Base-by-base conservation (phyloP, 164 flowering plant species). In the Vitis riparia region DNA sequence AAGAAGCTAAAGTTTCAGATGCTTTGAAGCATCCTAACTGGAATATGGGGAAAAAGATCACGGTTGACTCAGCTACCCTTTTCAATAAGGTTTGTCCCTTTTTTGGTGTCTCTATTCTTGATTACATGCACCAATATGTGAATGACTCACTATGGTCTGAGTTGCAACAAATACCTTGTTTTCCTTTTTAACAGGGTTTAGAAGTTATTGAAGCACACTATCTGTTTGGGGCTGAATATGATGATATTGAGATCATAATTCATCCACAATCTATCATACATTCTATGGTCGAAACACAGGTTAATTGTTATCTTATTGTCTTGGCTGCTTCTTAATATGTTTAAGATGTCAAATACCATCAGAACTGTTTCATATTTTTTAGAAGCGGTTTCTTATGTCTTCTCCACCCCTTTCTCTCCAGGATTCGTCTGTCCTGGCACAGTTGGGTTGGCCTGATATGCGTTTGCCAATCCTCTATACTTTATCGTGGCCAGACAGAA, bases 141-240 rank as follows among this genome's bases (percentile, higher is more conserved):
- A 71, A 58, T 32, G 12, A 30, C 60, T 67, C 11, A 30, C 55
- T 17, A 17, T 53, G 13, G 47, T 56, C 67, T 11, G 51, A 51
- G 23, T 23, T 56, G 15, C 14, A 51, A 29, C 49, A 13, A 68
- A 15, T 32, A 52, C 16, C 14, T 65, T 50, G 30, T 15, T 30
- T 76, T 49, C 72, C 62, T 53, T 63, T 63, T 66, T 71, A 27
- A 73, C 86, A 95, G 99, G 99, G 98, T 65, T 78, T 93, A 51
- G 99, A 95, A 87, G 99, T 95, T 62, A 95, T 95, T 73, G 99
- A 95, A 85, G 99, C 99, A 11, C 99, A 95, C 74, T 95, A 95
- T 76, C 78, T 95, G 32, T 95, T 85, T 75, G 99, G 98, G 61
- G 96, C 97, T 55, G 97, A 90, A 29, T 95, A 95, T 81, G 97